Evolutionary conservation across 805 yeast species (phyloP), one percentile per base, ranked within the genome.

Genomic region (Jamesozyma lodderae): DNA sequence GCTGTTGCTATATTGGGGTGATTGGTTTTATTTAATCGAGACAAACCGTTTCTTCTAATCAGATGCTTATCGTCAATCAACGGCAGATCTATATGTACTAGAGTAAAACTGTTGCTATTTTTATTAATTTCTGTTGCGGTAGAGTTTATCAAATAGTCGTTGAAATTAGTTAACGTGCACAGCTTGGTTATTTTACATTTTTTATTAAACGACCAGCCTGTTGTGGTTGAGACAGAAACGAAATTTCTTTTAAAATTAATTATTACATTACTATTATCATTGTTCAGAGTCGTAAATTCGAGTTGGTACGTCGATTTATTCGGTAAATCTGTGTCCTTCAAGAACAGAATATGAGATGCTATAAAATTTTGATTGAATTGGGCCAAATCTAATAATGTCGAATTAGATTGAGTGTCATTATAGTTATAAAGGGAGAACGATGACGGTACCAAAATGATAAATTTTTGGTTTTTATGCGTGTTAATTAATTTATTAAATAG

Each of bases 401-500:
- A 37, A 8, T 67, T 62, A 0, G 70, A 41, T 15, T 59, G 66
- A 10, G 42, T 38, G 37, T 73, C 77, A 14, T 51, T 53, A 41
- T 57, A 63, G 36, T 66, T 55, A 32, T 61, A 50, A 9, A 81
- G 60, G 2, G 70, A 57, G 20, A 59, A 52, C 1, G 80, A 61
- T 4, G 76, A 73, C 0, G 94, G 94, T 1, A 80, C 76, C n/a
- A 83, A 53, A 11, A 83, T 53, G 2, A 77, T 66, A 52, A 69
- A 77, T n/a, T 70, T 71, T 15, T 66, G 67, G 27, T 79, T 74
- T 43, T 57, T 59, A 22, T 16, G 11, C 4, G 28, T 35, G 18
- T 16, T n/a, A 11, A 20, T 10, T 29, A 80, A 49, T 35, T 57
- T 67, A 4, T 59, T 52, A 26, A 76, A 65, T 6, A 74, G 62